Evolutionary conservation across 78 protist genomes (phyloP).

Genomic region (Cavenderia fasciculata): DNA sequence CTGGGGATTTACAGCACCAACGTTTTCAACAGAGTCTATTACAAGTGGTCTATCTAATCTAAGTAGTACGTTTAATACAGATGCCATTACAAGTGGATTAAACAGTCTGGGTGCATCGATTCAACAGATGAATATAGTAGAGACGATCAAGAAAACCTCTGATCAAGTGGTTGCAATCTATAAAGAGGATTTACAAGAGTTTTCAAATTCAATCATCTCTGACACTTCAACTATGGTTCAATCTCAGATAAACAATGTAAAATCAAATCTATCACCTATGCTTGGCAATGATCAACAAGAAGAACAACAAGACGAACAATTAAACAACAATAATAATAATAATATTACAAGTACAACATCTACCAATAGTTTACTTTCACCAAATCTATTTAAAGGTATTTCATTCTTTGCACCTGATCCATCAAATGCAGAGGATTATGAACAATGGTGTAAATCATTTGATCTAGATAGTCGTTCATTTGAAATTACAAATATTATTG

Average conservation of each 20-base stretch:
- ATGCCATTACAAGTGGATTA: no score
- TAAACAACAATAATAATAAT: not conserved
- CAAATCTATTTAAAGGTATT: constrained; percentile 13
- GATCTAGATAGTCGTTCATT: constrained; percentile 3
- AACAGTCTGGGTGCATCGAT: constrained; percentile 17
- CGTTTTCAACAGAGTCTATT: no score
- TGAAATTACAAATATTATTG: constrained; percentile 28
- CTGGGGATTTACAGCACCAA: no score
- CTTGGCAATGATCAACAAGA: not conserved
- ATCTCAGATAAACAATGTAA: constrained; percentile 32
- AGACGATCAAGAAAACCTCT: constrained; percentile 51
- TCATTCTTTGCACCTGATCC: constrained; percentile 65
- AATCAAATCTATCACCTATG: constrained; percentile 16
- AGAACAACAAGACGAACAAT: not conserved
- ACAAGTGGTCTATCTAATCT: no score
- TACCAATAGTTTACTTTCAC: not conserved
- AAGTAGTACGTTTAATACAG: no score
- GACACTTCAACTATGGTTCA: constrained; percentile 22
- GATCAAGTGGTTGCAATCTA: constrained; percentile 58
- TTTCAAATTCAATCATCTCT: constrained; percentile 27
- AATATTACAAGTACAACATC: not conserved
- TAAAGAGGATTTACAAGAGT: constrained; percentile 67
- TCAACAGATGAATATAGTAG: constrained; percentile 56
- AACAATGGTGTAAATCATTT: constrained; percentile 40
- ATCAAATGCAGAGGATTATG: constrained; percentile 45